phyloP scores from a whole-genome alignment of 1,284 basidiomycete genomes.

The Naganishia liquefaciens region DNA sequence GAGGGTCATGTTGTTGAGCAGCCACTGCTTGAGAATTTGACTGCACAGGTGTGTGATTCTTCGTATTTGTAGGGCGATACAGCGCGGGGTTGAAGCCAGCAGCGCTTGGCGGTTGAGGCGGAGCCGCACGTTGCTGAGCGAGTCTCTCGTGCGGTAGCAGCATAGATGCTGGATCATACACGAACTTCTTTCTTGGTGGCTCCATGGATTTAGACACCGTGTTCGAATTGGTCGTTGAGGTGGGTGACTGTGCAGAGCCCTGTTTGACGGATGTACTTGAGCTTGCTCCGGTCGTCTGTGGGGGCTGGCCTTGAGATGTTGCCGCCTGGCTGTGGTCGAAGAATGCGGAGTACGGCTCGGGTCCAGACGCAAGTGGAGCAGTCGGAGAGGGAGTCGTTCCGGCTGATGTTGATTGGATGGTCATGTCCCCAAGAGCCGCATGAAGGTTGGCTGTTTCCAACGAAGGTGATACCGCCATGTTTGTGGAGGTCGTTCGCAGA shows the following conservation, averaged over 20 bases:
- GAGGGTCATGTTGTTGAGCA: neutral
- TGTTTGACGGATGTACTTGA: neutral
- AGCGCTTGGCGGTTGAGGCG: slow-evolving; percentile 6
- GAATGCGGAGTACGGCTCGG: neutral
- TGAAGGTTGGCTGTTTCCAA: slow-evolving; percentile 20
- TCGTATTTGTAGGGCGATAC: neutral
- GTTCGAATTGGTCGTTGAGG: neutral
- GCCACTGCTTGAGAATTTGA: neutral
- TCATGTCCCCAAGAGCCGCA: slow-evolving; percentile 22
- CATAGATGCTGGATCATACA: slow-evolving; percentile 51
- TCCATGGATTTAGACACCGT: neutral
- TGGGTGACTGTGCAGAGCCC: neutral
- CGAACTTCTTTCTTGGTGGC: slow-evolving; percentile 42
- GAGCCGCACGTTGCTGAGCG: slow-evolving; percentile 31
- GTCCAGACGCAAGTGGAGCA: slow-evolving; percentile 8
- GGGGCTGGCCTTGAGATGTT: too few species aligned
- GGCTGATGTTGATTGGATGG: slow-evolving; percentile 8
- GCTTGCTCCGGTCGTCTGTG: neutral
- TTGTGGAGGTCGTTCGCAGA: neutral
- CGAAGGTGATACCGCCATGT: neutral
- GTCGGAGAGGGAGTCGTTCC: slow-evolving; percentile 15
- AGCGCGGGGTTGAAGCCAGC: neutral
- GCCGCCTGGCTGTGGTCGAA: neutral
- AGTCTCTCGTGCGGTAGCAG: slow-evolving; percentile 50
- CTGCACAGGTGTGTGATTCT: neutral